Evolutionary conservation across 805 yeast genomes (phyloP).

Genomic region (Blastobotrys americana): DNA sequence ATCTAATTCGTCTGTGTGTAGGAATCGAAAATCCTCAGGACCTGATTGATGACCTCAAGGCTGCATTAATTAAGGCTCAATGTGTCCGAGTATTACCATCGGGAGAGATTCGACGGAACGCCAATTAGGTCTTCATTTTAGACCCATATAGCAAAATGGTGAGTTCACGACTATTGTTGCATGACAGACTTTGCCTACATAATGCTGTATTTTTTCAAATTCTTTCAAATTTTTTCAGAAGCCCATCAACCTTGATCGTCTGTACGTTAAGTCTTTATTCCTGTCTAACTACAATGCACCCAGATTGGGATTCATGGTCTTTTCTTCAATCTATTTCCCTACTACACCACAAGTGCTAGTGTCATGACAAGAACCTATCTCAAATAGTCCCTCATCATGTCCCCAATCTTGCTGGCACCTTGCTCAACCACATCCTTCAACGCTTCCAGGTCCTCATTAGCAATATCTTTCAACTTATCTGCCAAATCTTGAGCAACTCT

Average conservation of each 20-base stretch:
- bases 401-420: constrained; percentile 86
- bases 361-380: constrained; percentile 35
- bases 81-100: constrained; percentile 28
- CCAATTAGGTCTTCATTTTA: too few relatives aligned
- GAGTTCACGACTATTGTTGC: too few relatives aligned
- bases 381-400: constrained; percentile 78
- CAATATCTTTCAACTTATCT: constrained; percentile 59
- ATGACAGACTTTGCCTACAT: too few relatives aligned
- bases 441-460: constrained; percentile 84
- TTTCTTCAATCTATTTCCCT: too few relatives aligned
- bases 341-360: too few relatives aligned
- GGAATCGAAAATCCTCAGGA: constrained; percentile 85
- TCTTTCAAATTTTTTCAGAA: too few relatives aligned
- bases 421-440: constrained; percentile 87
- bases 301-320: too few relatives aligned
- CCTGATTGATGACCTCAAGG: constrained; percentile 68
- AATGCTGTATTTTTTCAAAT: too few relatives aligned
- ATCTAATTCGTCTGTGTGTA: constrained; percentile 78
- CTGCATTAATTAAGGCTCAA: constrained; percentile 63
- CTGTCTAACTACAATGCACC: too few relatives aligned
- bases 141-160: too few relatives aligned
- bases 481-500: constrained; percentile 55
- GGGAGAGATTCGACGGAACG: background rate
- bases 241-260: too few relatives aligned
- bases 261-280: too few relatives aligned